Conservation (phyloP, 208 protist species). For the Porcisia hertigi region DNA sequence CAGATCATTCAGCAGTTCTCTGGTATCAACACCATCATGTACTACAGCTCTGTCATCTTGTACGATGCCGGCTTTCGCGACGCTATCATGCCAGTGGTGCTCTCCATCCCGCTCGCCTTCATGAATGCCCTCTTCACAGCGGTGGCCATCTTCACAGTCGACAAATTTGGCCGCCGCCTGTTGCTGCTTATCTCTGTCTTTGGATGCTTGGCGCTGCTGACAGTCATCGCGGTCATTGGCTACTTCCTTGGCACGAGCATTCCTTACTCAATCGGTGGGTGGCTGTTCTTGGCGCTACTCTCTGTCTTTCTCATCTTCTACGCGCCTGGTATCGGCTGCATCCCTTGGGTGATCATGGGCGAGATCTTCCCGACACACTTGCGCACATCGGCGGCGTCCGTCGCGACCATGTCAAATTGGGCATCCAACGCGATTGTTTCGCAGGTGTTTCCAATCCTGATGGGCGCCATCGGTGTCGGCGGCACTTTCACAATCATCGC, state of each 20-base stretch:
- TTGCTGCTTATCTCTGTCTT: slow-evolving; percentile 73
- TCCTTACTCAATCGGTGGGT: slow-evolving; percentile 57
- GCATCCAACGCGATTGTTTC: slow-evolving; percentile 85
- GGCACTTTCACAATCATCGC: slow-evolving; percentile 80
- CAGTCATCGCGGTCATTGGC: slow-evolving; percentile 61
- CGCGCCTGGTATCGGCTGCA: slow-evolving; percentile 86
- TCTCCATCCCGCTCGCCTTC: slow-evolving; percentile 84
- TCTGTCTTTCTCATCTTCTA: slow-evolving; percentile 85
- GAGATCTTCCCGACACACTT: slow-evolving; percentile 90
- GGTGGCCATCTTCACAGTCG: slow-evolving; percentile 79
- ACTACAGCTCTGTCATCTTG: slow-evolving; percentile 92
- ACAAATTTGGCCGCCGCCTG: slow-evolving; percentile 71
- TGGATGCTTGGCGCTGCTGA: slow-evolving; percentile 63
- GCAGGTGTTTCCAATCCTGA: slow-evolving; percentile 82
- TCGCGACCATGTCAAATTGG: slow-evolving; percentile 93
- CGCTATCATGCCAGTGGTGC: slow-evolving; percentile 73
- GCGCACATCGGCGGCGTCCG: slow-evolving; percentile 76
- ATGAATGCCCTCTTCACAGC: slow-evolving; percentile 89
- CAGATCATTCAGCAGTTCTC: slow-evolving; percentile 93
- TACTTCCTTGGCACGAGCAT: slow-evolving; percentile 65
- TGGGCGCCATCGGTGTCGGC: slow-evolving; percentile 83
- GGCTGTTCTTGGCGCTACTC: slow-evolving; percentile 79
- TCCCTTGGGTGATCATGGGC: slow-evolving; percentile 91
- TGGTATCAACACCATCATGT: slow-evolving; percentile 95
- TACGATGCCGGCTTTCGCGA: slow-evolving; percentile 80